Base-by-base conservation (phyloP, 192 early-diverging fungal species). In the Coemansia sp. region DNA sequence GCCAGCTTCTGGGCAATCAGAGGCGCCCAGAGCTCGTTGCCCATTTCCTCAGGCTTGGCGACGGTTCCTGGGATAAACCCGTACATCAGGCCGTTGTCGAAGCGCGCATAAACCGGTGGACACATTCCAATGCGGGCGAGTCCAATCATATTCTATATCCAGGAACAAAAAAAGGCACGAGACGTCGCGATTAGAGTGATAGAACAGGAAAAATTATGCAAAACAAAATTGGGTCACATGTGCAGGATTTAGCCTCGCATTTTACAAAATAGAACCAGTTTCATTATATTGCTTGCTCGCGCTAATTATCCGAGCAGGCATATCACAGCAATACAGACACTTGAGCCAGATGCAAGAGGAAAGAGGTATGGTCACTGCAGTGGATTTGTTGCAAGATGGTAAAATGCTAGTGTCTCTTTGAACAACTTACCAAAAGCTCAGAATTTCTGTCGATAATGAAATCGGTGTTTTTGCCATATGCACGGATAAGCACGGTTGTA, bases 21-120 rank as follows among this genome's bases (percentile, higher is more conserved):
- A 12, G 74, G 59, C 21, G 90, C 88, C 74, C 87, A 91, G 71
- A 87, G 81, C 6, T 82, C 75, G 64, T 89, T 84, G 16, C 88
- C 68, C 91, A 98, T 91, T 40, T 94, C 89, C 2, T 86, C 77
- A 21, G 89, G 87, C 55, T 82, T 77, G 62, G 89, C 88, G 0
- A 91, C 88, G 10, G 77, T 78, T 5, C 95, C 93, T 9, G 86
- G 80, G 25, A 95, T 86, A 59, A 77, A 98, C 3, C 96, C 96
- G 74, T 98, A 96, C 23, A 95, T 88, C 2, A 98, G 70, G 6
- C 96, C 96, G 77, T 96, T 96, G n/a, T 83, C 72, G 74, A 98
- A 96, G 26, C 89, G 85, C 20, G 89, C 94, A 71, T 94, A 91
- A 0, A 96, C 70, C 21, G 88, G 87, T 21, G 94, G 93, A 42